Percentiles rank a stretch among this genome's conserved stretches.
These are phyloP conservation scores for Teunomyces aglyptinius DNA, from an alignment of 805 yeast species.

Conservation along the genomic window DNA sequence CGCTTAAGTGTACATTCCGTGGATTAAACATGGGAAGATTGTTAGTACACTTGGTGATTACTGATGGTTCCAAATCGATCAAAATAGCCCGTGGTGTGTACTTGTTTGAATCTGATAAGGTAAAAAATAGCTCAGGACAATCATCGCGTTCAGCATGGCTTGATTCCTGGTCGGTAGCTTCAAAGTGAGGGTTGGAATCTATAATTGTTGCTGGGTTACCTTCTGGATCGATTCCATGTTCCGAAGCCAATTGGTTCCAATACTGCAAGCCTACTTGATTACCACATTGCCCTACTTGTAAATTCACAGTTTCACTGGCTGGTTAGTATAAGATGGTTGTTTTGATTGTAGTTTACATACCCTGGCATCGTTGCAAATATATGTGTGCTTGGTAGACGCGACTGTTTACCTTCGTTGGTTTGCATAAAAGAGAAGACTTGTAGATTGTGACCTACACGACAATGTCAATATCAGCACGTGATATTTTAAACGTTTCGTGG, in stretches of 20 bases:
- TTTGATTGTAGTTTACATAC: constrained; percentile 16
- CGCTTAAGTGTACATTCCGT: constrained; percentile 72
- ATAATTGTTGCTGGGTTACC: constrained; percentile 49
- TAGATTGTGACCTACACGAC: too few relatives aligned
- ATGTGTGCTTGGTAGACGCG: neutral
- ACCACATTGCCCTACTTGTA: constrained; percentile 92
- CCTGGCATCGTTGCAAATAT: constrained; percentile 24
- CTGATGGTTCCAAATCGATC: constrained; percentile 89
- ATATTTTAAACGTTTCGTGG: too few relatives aligned
- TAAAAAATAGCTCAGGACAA: constrained; percentile 81
- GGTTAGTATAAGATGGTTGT: constrained; percentile 19
- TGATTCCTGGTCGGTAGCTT: constrained; percentile 12
- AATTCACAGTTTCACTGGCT: constrained; percentile 60
- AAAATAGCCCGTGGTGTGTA: constrained; percentile 87
- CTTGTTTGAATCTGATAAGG: constrained; percentile 66
- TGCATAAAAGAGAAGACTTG: neutral
- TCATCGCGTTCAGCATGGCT: constrained; percentile 46
- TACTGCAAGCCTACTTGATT: constrained; percentile 91
- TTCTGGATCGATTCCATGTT: constrained; percentile 77
- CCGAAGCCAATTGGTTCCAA: constrained; percentile 85
- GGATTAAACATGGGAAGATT: constrained; percentile 72
- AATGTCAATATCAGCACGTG: too few relatives aligned
- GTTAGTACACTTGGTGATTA: constrained; percentile 59
- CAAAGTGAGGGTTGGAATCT: constrained; percentile 9
- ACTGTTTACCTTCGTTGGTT: neutral